These are phyloP conservation scores for Fusarium drepaniforme DNA, from an alignment of 2,329 filamentous ascomycete genomes.

Conservation along the genomic window DNA sequence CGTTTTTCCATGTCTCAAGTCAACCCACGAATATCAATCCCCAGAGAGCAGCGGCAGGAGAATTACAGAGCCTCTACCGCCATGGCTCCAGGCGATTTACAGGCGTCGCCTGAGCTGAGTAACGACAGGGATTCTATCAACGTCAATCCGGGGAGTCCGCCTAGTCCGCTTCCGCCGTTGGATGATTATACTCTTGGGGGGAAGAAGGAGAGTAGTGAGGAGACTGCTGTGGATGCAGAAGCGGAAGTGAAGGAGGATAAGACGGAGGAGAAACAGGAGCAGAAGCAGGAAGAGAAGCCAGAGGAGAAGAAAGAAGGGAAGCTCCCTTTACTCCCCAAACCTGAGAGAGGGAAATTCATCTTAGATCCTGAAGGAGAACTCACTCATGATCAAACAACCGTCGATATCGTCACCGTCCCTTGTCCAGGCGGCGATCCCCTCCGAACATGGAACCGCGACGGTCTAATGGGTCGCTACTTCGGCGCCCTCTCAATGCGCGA, in stretches of 20 bases:
- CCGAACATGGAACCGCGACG: conserved; percentile 66
- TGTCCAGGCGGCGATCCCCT: conserved; percentile 65
- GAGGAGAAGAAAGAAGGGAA: conserved; percentile 12
- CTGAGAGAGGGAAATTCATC: conserved; percentile 44
- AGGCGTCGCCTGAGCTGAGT: conserved; percentile 20
- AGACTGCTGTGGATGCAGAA: conserved; percentile 1
- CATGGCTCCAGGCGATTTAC: conserved; percentile 35
- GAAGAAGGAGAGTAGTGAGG: conserved; percentile 3
- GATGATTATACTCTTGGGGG: conserved; percentile 30
- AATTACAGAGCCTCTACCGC: conserved; percentile 16
- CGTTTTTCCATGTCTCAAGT: conserved; percentile 32
- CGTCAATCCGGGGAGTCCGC: conserved; percentile 45
- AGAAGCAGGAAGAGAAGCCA: conserved; percentile 7
- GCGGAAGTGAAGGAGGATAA: not conserved
- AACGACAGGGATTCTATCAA: conserved; percentile 44
- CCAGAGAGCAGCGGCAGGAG: conserved; percentile 25
- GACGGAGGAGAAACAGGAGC: not conserved
- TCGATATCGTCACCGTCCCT: conserved; percentile 66
- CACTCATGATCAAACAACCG: conserved; percentile 64
- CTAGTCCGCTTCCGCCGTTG: conserved; percentile 34
- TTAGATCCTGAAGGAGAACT: conserved; percentile 51
- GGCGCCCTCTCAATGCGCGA: conserved; percentile 56
- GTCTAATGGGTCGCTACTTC: conserved; percentile 61
- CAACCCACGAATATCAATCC: conserved; percentile 5
- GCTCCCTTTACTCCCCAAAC: not conserved